Evolutionary conservation across 345 rosid genomes (phyloP).

Genomic region (Fremontodendron californicum): DNA sequence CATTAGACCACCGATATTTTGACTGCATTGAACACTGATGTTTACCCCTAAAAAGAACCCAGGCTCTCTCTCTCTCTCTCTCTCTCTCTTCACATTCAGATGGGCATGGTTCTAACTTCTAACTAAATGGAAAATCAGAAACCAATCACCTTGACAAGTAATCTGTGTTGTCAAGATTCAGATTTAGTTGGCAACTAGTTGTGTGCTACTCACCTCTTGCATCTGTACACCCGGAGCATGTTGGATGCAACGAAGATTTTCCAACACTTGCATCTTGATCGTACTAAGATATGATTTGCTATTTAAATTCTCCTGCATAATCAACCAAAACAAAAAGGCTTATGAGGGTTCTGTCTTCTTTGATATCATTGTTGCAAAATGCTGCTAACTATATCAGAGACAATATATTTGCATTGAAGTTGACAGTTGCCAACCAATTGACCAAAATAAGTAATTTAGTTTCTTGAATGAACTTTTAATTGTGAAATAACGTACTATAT

Average conservation of each 20-base stretch:
- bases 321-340: conserved; percentile 15
- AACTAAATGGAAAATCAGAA: background rate
- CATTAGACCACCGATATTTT: background rate
- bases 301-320: conserved; percentile 79
- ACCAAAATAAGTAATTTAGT: background rate
- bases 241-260: conserved; percentile 81
- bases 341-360: conserved; percentile 7
- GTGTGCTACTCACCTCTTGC: conserved; percentile 72
- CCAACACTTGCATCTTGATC: conserved; percentile 83
- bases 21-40: background rate
- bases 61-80: background rate
- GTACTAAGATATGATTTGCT: conserved; percentile 83
- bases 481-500: conserved; percentile 50
- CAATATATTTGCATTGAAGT: background rate
- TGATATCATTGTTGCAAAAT: background rate
- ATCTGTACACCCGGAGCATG: conserved; percentile 95
- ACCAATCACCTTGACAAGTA: background rate
- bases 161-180: background rate
- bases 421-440: conserved; percentile 2
- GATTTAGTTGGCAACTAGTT: background rate
- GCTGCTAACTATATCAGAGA: background rate
- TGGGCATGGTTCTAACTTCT: background rate
- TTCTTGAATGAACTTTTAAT: background rate
- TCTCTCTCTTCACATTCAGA: background rate
- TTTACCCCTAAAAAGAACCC: background rate